Conservation (phyloP, 257 asterid genomes). For the Primulina tabacum region DNA sequence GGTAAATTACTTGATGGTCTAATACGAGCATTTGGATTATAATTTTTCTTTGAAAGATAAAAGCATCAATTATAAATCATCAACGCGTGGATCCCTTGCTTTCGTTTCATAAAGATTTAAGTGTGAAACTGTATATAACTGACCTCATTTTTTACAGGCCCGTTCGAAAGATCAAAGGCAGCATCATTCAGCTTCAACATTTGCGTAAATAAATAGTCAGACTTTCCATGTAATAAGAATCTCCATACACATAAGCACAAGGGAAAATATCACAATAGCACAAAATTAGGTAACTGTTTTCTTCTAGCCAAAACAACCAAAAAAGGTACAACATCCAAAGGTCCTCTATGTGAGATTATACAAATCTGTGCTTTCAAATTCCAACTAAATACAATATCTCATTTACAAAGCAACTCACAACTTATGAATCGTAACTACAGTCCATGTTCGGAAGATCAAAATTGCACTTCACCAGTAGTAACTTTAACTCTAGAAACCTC, state of each 20-base stretch:
- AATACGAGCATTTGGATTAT: neutral
- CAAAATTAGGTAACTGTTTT: neutral
- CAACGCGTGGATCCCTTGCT: neutral
- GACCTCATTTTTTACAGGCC: slow-evolving; percentile 81
- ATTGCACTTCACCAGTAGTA: neutral
- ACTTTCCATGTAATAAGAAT: slow-evolving; percentile 1
- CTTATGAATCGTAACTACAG: neutral
- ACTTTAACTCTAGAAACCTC: neutral
- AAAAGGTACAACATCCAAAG: slow-evolving; percentile 1
- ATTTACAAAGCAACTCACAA: neutral
- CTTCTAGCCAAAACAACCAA: neutral
- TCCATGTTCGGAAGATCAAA: neutral
- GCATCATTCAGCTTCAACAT: slow-evolving; percentile 89
- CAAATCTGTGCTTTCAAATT: too few species aligned
- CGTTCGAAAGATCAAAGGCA: slow-evolving; percentile 96
- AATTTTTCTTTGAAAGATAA: neutral
- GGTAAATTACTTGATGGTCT: slow-evolving; percentile 1
- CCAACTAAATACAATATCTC: neutral
- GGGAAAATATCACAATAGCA: slow-evolving; percentile 1
- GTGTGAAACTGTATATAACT: slow-evolving; percentile 13
- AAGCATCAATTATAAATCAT: neutral
- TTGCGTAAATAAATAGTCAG: slow-evolving; percentile 17
- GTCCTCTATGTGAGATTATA: neutral
- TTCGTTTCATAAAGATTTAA: neutral
- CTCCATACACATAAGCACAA: slow-evolving; percentile 7